Evolutionary conservation across 495 filamentous ascomycete genomes (phyloP).

Genomic region (Xylaria sp.): DNA sequence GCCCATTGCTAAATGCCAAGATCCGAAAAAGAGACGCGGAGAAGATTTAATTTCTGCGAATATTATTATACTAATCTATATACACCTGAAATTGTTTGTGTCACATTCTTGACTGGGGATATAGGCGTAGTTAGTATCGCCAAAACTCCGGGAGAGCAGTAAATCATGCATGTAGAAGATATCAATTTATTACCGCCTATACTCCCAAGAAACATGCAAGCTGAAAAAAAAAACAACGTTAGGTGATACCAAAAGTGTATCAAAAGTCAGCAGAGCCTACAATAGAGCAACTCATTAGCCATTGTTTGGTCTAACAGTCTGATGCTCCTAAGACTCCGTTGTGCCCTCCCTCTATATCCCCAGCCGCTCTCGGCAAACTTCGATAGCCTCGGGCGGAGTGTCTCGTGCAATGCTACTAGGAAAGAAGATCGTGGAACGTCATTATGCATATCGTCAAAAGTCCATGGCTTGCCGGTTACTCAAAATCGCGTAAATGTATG

Average conservation of each 20-base stretch:
- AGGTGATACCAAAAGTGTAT: background rate
- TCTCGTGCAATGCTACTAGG: conserved; percentile 5
- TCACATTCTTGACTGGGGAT: background rate
- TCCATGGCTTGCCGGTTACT: conserved; percentile 1
- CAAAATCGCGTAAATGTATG: background rate
- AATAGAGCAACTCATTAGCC: conserved; percentile 8
- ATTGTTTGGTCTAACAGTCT: background rate
- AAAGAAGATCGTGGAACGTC: conserved; percentile 19
- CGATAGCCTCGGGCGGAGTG: background rate
- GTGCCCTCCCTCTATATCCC: conserved; percentile 11
- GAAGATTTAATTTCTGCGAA: background rate
- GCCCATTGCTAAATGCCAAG: background rate
- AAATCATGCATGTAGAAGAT: conserved; percentile 5
- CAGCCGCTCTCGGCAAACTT: background rate
- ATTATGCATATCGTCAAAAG: conserved; percentile 6
- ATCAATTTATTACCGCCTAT: conserved; percentile 23
- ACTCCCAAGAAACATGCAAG: conserved; percentile 5
- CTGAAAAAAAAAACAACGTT: background rate
- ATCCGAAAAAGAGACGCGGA: background rate
- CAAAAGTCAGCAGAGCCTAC: background rate
- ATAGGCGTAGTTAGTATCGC: background rate
- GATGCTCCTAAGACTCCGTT: conserved; percentile 2
- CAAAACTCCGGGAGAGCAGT: background rate
- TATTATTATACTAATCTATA: conserved; percentile 20
- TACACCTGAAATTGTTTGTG: background rate